A percentile compares a stretch with the other conserved stretches of the same genome.
phyloP scores from a whole-genome alignment of 208 protist species.

The Wallacemonas sp. region DNA sequence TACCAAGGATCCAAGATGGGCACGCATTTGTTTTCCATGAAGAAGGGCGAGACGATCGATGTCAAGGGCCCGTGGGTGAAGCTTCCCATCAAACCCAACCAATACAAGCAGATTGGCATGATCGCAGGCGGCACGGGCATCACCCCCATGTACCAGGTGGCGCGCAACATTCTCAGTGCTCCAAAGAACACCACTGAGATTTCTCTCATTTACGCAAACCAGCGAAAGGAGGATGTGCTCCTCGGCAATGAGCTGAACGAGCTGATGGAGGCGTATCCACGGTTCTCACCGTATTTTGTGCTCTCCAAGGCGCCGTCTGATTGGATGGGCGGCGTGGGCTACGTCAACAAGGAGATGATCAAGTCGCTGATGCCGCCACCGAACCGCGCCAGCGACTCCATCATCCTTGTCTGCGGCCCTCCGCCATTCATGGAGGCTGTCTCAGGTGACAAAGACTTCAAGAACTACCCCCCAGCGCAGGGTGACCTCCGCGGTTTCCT shows the following conservation, averaged over 20 bases:
- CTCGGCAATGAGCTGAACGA: constrained; percentile 92
- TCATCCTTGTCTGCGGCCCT: constrained; percentile 87
- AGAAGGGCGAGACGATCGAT: constrained; percentile 90
- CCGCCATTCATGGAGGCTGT: constrained; percentile 87
- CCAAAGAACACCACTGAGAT: constrained; percentile 88
- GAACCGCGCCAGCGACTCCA: constrained; percentile 71
- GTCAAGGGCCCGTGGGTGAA: constrained; percentile 91
- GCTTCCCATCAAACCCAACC: constrained; percentile 82
- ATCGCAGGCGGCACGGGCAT: constrained; percentile 94
- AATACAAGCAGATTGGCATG: constrained; percentile 93
- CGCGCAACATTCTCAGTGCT: constrained; percentile 66
- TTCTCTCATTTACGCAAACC: constrained; percentile 89
- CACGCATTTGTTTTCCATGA: constrained; percentile 87
- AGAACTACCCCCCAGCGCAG: constrained; percentile 64
- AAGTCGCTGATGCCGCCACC: constrained; percentile 84
- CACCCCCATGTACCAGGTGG: constrained; percentile 93
- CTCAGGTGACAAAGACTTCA: constrained; percentile 89
- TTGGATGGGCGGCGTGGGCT: constrained; percentile 91
- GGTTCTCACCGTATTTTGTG: constrained; percentile 92
- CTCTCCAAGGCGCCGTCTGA: constrained; percentile 83
- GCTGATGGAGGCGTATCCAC: constrained; percentile 82
- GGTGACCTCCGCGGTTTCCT: constrained; percentile 82
- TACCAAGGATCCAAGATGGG: constrained; percentile 91
- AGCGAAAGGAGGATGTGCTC: constrained; percentile 92
- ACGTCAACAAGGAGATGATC: constrained; percentile 90